phyloP scores from a whole-genome alignment of 1,284 basidiomycete species.

The Moniliella sp. region DNA sequence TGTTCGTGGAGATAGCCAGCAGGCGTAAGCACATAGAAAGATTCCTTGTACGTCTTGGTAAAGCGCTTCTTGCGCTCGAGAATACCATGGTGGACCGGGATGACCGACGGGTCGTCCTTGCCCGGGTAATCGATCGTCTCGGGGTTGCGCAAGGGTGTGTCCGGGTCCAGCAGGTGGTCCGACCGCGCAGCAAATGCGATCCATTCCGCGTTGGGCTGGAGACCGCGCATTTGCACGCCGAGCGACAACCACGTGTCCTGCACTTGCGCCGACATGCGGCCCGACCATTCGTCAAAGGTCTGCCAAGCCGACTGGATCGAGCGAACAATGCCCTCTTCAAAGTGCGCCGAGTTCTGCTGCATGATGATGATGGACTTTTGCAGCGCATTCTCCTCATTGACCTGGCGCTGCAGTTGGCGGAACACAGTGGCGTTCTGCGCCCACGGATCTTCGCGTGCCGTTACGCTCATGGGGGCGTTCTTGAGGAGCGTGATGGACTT shows the following conservation, averaged over 20 bases:
- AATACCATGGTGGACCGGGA: constrained; percentile 68
- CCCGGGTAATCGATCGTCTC: constrained; percentile 61
- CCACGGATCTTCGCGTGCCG: constrained; percentile 64
- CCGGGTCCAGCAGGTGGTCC: constrained; percentile 83
- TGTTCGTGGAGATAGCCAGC: constrained; percentile 90
- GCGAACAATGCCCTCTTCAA: constrained; percentile 86
- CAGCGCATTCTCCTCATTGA: constrained; percentile 87
- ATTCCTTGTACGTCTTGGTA: constrained; percentile 57
- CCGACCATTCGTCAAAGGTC: constrained; percentile 82
- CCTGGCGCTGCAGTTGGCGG: constrained; percentile 65
- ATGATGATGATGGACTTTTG: constrained; percentile 96
- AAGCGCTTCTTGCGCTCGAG: constrained; percentile 93
- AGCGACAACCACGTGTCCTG: constrained; percentile 61
- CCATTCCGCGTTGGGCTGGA: constrained; percentile 86
- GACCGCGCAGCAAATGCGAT: constrained; percentile 78
- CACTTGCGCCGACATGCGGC: constrained; percentile 56
- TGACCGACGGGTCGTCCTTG: constrained; percentile 73
- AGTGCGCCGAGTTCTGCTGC: constrained; percentile 87
- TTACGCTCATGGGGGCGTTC: constrained; percentile 76
- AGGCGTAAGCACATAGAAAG: constrained; percentile 76
- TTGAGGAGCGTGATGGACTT: constrained; percentile 72
- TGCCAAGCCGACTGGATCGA: constrained; percentile 89
- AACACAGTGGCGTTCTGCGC: constrained; percentile 55
- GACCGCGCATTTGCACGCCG: constrained; percentile 55
- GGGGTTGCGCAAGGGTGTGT: constrained; percentile 50